Percentiles rank a stretch among this genome's conserved stretches.
These are phyloP conservation scores for Geotrichum phurueaensis DNA, from an alignment of 1,139 yeast genomes.

Conservation along the genomic window DNA sequence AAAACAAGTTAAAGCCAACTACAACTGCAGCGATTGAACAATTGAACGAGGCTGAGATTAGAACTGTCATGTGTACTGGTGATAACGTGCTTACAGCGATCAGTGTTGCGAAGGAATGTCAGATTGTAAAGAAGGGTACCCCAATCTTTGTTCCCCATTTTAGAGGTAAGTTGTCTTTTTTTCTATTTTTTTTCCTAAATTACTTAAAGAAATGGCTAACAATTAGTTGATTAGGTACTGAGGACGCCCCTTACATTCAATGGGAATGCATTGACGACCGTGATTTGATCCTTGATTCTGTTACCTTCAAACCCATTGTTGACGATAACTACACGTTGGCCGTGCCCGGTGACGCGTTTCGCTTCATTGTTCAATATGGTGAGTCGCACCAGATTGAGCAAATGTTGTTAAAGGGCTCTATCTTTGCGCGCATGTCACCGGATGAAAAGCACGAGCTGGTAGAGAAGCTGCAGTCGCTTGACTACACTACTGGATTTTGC, in stretches of 20 bases:
- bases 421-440: constrained; percentile 97
- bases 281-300: constrained; percentile 47
- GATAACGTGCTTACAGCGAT: constrained; percentile 92
- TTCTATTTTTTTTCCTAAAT: not conserved
- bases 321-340: constrained; percentile 58
- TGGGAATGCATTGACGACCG: constrained; percentile 41
- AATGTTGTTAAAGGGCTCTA: constrained; percentile 64
- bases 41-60: constrained; percentile 58
- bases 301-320: constrained; percentile 50
- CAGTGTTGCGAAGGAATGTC: constrained; percentile 84
- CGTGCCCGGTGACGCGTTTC: constrained; percentile 85
- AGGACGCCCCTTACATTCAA: constrained; percentile 20
- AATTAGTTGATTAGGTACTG: constrained; percentile 3
- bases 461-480: constrained; percentile 73
- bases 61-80: constrained; percentile 96
- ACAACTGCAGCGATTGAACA: constrained; percentile 57
- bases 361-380: constrained; percentile 53
- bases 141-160: constrained; percentile 68
- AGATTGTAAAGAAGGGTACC: constrained; percentile 45
- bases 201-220: constrained; percentile 20
- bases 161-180: constrained; percentile 9
- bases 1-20: constrained; percentile 72
- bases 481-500: constrained; percentile 92
- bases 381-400: constrained; percentile 40
- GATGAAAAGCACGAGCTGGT: constrained; percentile 96